phyloP scores from a whole-genome alignment of 192 early-diverging fungal species.

The Coemansia aciculifera region DNA sequence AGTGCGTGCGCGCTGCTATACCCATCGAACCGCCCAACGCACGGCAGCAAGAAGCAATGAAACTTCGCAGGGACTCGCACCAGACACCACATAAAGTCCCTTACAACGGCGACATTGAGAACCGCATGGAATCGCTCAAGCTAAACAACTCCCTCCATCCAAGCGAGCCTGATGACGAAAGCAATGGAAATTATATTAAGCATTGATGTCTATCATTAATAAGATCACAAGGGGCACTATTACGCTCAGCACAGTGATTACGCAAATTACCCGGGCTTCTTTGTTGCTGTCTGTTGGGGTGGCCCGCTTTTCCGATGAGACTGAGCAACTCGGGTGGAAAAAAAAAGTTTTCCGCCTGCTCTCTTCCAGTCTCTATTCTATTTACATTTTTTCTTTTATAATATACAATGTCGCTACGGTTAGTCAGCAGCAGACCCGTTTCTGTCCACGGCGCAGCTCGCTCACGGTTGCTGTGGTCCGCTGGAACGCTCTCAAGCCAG shows the following conservation, averaged over 20 bases:
- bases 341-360: neutral
- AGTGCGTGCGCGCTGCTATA: constrained; percentile 28
- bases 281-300: neutral
- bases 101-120: neutral
- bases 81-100: neutral
- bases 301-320: neutral
- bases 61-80: neutral
- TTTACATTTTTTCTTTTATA: neutral
- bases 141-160: neutral
- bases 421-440: neutral
- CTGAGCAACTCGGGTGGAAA: neutral
- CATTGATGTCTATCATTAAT: neutral
- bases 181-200: neutral
- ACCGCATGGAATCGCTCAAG: neutral
- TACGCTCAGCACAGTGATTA: neutral
- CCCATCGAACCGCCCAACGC: constrained; percentile 14
- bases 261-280: neutral
- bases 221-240: neutral
- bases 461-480: neutral
- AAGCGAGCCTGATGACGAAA: neutral
- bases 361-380: neutral
- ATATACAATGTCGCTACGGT: neutral
- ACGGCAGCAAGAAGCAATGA: constrained; percentile 16
- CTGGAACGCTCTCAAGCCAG: neutral
- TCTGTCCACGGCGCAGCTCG: neutral